Evolutionary conservation across 768 basidiomycete genomes (phyloP), one percentile per base, ranked within the genome.

Genomic region (Kwoniella heveanensis): DNA sequence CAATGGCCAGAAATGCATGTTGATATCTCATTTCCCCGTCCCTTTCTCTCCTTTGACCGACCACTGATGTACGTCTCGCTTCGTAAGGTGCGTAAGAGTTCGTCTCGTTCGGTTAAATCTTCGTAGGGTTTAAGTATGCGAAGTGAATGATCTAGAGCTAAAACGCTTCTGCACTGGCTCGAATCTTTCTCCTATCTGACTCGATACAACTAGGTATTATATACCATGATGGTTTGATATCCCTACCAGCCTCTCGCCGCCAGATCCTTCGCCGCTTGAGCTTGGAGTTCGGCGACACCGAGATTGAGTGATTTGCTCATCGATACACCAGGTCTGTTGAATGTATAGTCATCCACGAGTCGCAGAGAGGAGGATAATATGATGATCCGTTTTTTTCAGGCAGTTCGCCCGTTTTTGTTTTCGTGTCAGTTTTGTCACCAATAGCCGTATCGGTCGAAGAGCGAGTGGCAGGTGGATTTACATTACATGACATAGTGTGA

Each of bases 231-330:
- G 19, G 39, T 44, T 44, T 44, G 10, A 9, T 44, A 17, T 44
- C 39, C 24, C 51, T 46, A 64, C 55, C 62, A 64, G 2, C 62
- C 55, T 21, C 62, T 44, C 1, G 30, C 25, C 2, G 49, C 44
- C 19, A 56, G 22, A 9, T 57, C 55, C 7, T 56, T 55, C 2
- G 46, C 54, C 3, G 62, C 62, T 44, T 55, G 22, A 21, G 56
- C 46, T 26, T 57, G 37, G 5, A 57, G 12, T 37, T 64, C 62
- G 13, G 47, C 19, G 19, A 64, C 25, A 27, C 62, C 62, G 2
- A 64, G 36, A 21, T 48, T 48, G 24, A 64, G 21, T 32, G 55
- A 32, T 15, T 46, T 56, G 12, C 51, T 54, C 39, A 44, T 44
- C 39, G 39, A 30, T 44, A 44, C 19, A 32, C 32, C 32, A 4